These are phyloP conservation scores for Plasmodium inui DNA, from an alignment of 169 alveolate genomes.

Conservation along the genomic window DNA sequence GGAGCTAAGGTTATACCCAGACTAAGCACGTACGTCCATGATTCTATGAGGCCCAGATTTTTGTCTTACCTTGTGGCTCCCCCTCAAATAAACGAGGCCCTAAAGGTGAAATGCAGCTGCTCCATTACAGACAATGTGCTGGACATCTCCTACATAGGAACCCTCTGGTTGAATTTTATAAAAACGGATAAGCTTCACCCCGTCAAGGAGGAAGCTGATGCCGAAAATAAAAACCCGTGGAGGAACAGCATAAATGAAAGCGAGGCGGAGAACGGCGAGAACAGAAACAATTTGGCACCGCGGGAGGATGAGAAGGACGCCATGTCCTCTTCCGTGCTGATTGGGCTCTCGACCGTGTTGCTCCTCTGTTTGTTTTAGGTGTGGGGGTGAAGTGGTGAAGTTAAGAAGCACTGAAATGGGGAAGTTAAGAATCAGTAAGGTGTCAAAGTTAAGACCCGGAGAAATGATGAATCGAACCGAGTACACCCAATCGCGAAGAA, in stretches of 20 bases:
- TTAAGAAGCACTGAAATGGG: neutral
- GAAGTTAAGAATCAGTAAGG: neutral
- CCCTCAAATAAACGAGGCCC: neutral
- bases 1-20: conserved; percentile 27
- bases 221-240: neutral
- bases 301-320: too few relatives aligned
- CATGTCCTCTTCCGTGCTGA: neutral
- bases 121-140: neutral
- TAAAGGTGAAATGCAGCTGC: conserved; percentile 11
- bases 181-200: conserved; percentile 2
- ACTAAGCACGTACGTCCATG: neutral
- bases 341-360: neutral
- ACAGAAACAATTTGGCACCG: neutral
- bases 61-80: conserved; percentile 7
- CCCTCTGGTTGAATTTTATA: conserved; percentile 5
- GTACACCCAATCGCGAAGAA: neutral
- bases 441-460: neutral
- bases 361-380: neutral
- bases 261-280: neutral
- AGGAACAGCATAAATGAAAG: neutral
- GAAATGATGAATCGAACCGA: neutral
- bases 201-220: neutral
- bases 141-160: neutral
- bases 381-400: neutral
- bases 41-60: neutral